Base-by-base conservation (phyloP, 2,329 filamentous ascomycete species). In the Hypoxylon sp. region DNA sequence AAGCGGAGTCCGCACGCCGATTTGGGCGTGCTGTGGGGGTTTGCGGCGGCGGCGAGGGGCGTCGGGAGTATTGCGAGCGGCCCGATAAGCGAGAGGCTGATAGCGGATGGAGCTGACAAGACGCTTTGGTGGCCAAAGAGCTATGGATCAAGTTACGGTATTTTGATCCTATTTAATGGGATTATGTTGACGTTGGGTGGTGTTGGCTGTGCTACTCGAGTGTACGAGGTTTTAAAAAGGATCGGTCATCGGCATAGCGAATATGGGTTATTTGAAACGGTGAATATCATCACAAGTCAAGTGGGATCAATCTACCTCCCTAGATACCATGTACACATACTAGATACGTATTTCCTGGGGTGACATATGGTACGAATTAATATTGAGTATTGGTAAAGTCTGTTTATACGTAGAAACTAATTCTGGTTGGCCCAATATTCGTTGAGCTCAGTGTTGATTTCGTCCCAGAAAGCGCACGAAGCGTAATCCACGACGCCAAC, bases 401-500 rank as follows among this genome's bases (percentile, higher is more conserved):
- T 37, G 6, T 15, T 15, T 37, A 37, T 37, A 37, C n/a, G 13
- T 5, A 15, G 13, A 37, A 37, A 4, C n/a, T 15, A 37, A 37
- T 37, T 13, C 13, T 37, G 32, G 5, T 8, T 20, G 37, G 7
- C 24, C 57, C 39, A 49, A 19, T 65, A 63, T 11, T 63, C 22
- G 26, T 67, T 65, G 11, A 67, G 53, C 24, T 66, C 65, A 13
- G 34, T 51, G 15, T 72, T 61, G 8, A 72, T 57, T 28, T 64
- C 51, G 10, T 60, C 59, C 68, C 68, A 71, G 43, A 71, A 71
- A 13, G 26, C 49, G 26, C 70, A 72, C 11, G 49, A 37, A 19
- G 51, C 24, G 22, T 70, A 70, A 34, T 70, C 67, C 10, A 70
- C 62, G 28, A 56, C 57, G 1, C 52, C 60, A 20, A 56, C 56